Conservation (phyloP, 2,329 filamentous ascomycete species). For the Neofusicoccum cordaticola region DNA sequence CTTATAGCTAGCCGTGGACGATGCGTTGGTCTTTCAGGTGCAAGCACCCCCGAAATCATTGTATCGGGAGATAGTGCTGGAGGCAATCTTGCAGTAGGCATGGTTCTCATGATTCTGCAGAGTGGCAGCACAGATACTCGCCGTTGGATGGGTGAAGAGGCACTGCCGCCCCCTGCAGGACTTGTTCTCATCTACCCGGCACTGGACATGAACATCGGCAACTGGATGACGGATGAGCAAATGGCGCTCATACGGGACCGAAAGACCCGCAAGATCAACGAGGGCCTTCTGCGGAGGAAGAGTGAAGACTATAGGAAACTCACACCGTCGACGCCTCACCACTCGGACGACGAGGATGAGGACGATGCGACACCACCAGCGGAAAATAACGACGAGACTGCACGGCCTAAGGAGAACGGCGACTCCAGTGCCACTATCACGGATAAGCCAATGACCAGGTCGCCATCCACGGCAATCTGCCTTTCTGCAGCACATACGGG, state of each 20-base stretch:
- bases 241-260: slow-evolving; percentile 91
- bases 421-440: slow-evolving; percentile 24
- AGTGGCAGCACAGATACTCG: slow-evolving; percentile 58
- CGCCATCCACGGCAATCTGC: slow-evolving; percentile 32
- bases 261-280: slow-evolving; percentile 72
- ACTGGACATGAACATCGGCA: slow-evolving; percentile 94
- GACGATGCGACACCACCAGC: slow-evolving; percentile 29
- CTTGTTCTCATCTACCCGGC: slow-evolving; percentile 85
- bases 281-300: slow-evolving; percentile 75
- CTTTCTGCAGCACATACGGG: slow-evolving; percentile 39
- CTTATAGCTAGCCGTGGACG: slow-evolving; percentile 69
- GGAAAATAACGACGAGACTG: slow-evolving; percentile 2
- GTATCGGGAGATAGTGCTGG: slow-evolving; percentile 79
- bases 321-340: slow-evolving; percentile 75
- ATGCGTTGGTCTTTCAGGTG: slow-evolving; percentile 71
- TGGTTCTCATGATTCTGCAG: slow-evolving; percentile 87
- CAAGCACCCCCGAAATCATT: slow-evolving; percentile 63
- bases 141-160: slow-evolving; percentile 54
- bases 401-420: slow-evolving; percentile 12
- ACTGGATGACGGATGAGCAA: slow-evolving; percentile 99
- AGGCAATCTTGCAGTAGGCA: slow-evolving; percentile 75
- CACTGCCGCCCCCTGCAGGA: slow-evolving; percentile 73
- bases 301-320: slow-evolving; percentile 83
- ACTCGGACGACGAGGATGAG: slow-evolving; percentile 70
- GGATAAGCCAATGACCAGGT: not conserved